Evolutionary conservation across 2,329 filamentous ascomycete genomes (phyloP).

Genomic region (Neofusicoccum parvum): DNA sequence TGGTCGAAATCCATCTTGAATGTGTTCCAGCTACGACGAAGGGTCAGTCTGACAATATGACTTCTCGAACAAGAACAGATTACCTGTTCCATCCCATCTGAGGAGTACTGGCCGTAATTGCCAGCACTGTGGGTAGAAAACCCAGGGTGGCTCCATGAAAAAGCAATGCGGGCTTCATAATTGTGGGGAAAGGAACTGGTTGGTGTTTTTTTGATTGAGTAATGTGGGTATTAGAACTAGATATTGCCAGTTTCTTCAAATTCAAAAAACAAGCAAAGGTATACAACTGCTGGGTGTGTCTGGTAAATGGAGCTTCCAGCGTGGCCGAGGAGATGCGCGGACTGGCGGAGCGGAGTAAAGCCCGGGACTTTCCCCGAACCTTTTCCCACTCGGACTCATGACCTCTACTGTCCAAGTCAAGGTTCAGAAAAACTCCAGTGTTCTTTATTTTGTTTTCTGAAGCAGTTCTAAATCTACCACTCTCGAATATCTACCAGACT

Average conservation of each 20-base stretch:
- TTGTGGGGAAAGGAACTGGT: background rate
- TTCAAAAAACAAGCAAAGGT: too few relatives aligned
- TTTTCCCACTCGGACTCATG: background rate
- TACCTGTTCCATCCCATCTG: conserved; percentile 10
- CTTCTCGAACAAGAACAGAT: background rate
- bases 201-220: too few relatives aligned
- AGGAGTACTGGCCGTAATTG: background rate
- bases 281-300: too few relatives aligned
- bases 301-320: too few relatives aligned
- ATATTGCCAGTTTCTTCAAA: too few relatives aligned
- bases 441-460: too few relatives aligned
- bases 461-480: too few relatives aligned
- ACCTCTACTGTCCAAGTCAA: too few relatives aligned
- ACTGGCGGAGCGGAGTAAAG: background rate
- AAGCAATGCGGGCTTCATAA: background rate
- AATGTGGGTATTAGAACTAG: too few relatives aligned
- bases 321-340: too few relatives aligned
- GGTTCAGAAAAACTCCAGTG: too few relatives aligned
- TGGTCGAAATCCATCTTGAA: background rate
- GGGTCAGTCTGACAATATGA: background rate
- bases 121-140: background rate
- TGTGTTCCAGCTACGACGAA: background rate
- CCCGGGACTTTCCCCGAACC: background rate
- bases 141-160: background rate
- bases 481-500: too few relatives aligned